Base-by-base conservation (phyloP, 805 yeast species). In the Schwanniomyces sp. region DNA sequence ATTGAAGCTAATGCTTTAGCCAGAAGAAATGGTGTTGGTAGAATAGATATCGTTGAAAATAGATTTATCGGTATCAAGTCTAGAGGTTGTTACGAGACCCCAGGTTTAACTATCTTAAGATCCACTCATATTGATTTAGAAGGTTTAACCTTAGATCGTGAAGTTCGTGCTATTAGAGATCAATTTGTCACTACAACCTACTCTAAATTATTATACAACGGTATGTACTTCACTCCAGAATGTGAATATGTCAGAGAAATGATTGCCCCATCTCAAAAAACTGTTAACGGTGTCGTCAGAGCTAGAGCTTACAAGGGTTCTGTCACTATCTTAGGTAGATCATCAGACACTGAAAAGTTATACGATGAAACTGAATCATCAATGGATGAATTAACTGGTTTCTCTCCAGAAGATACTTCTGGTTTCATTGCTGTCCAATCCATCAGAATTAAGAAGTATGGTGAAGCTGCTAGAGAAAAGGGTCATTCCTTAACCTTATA, bases 21-120 rank as follows among this genome's bases (percentile, higher is more conserved):
- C 50, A 91, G 99, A 83, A 91, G 97, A 79, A 91, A 94, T 70
- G 99, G 99, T 80, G 97, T 94, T 52, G 99, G 99, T 72, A 91
- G 99, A 81, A 87, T 94, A 69, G 99, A 94, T 77, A 94, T 94
- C 66, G 99, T 94, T 56, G 99, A 94, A 78, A 90, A 94, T 81
- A 91, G 99, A 80, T 94, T 94, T 74, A 94, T 94, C 64, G 98
- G 98, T 71, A 87, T 94, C 72, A 94, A 94, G 75, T 91, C 98
- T 54, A 90, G 99, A 81, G 99, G 99, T 50, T 94, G 99, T 80
- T 94, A 94, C 78, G 99, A 94, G 77, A 96, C 98, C 54, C 99
- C 99, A 58, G 99, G 98, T 71, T 83, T 94, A 63, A 92, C 99
- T 52, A 69, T 94, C 52, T 85, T 94, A 74, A 90, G 99, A 82